Base-by-base conservation (phyloP, 2,329 filamentous ascomycete genomes). In the Nothopassalora personata region DNA sequence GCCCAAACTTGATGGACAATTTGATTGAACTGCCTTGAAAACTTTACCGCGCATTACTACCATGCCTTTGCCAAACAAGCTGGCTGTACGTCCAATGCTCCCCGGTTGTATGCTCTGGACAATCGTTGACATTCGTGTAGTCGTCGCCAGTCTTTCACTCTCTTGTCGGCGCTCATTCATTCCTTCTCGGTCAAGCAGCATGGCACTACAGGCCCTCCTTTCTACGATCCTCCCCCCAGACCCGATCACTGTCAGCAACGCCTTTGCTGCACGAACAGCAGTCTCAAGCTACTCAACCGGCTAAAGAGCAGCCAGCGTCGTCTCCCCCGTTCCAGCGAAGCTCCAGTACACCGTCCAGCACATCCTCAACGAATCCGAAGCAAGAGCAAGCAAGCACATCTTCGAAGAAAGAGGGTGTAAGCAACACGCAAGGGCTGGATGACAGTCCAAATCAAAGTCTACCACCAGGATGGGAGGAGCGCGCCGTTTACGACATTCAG, bases 401-500 rank as follows among this genome's bases (percentile, higher is more conserved):
- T 11, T 10, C 10, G n/a, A 19, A 5, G 27, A 34, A 19, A 18
- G 15, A 30, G 30, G 34, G 30, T 19, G 49, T 13, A 18, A 51
- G 49, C 30, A 30, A 30, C 5, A 18, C 30, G 5, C 11, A 33
- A 10, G 27, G 8, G 19, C n/a, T 51, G 11, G 49, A 51, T 11
- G 59, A 66, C 52, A 56, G 52, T 54, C 47, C 70, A 15, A 70
- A 71, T 62, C 66, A 69, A 49, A 72, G 70, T 28, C 71, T 79
- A 52, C 77, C 80, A 9, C 69, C 77, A 15, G 85, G 87, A 68
- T 93, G 89, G 90, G 89, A 94, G 69, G 85, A 90, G 57, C 84
- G 89, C 64, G 84, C 86, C 13, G 82, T 90, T 65, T 84, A 86
- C 61, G 81, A 85, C 62, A 89, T 58, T 92, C 67, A 84, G 84